These are phyloP conservation scores for Megacollybia platyphylla DNA, from an alignment of 1,284 basidiomycete genomes.

Conservation along the genomic window DNA sequence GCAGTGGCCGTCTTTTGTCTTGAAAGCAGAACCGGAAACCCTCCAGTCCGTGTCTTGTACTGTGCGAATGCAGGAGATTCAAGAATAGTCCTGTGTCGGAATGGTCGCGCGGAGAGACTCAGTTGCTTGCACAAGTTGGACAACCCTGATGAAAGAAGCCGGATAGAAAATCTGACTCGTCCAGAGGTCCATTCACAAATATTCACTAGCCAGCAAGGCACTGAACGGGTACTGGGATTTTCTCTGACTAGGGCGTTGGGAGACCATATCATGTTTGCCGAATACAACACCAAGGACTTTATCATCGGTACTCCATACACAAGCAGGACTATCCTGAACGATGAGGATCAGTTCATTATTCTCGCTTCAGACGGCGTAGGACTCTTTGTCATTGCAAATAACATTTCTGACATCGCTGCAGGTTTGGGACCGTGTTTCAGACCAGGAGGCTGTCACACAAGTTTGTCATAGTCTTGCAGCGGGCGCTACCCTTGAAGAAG, in stretches of 20 bases:
- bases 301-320: constrained; percentile 86
- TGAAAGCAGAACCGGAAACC: too few relatives aligned
- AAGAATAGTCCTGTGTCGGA: constrained; percentile 61
- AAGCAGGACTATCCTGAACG: constrained; percentile 66
- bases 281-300: constrained; percentile 70
- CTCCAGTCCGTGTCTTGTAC: constrained; percentile 37
- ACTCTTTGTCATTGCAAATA: constrained; percentile 8
- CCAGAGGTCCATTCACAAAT: too few relatives aligned
- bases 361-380: constrained; percentile 80
- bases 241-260: constrained; percentile 78
- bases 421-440: constrained; percentile 80
- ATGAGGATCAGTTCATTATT: constrained; percentile 74
- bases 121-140: constrained; percentile 87
- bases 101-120: constrained; percentile 66
- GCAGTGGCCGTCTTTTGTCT: too few relatives aligned
- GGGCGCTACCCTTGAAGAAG: constrained; percentile 56
- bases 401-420: constrained; percentile 16
- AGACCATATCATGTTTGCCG: constrained; percentile 40
- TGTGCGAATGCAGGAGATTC: constrained; percentile 84
- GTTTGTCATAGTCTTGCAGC: constrained; percentile 7
- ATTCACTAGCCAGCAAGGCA: too few relatives aligned
- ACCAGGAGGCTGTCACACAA: constrained; percentile 57
- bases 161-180: too few relatives aligned
- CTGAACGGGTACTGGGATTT: constrained; percentile 14
- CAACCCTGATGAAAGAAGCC: constrained; percentile 32